Base-by-base conservation (phyloP, 2,329 filamentous ascomycete species). In the Cercospora sp. region DNA sequence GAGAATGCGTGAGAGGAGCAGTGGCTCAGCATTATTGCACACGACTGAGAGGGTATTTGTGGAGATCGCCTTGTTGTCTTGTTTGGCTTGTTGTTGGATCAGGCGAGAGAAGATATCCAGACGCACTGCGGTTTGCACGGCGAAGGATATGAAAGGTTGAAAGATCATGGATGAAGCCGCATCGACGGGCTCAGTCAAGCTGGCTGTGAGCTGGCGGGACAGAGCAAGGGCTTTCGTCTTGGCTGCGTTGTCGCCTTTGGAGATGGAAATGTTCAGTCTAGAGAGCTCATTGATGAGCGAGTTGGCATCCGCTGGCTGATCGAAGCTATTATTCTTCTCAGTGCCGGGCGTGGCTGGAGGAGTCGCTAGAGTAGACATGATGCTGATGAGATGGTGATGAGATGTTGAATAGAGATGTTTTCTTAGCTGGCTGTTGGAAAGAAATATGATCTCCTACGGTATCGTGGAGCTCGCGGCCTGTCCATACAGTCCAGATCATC, bases 81-180 rank as follows among this genome's bases (percentile, higher is more conserved):
- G 16, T 3, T 20, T 13, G 39, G 23, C 55, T 60, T 65, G 63
- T 20, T 36, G 51, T 57, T 65, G 39, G 6, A 33, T 31, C 9
- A 65, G 63, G 18, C 20, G 53, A n/a, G 45, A 28, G 63, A 65
- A 65, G 30, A 65, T 10, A 13, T 58, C 63, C 63, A 65, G 58
- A 18, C 63, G 63, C 10, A 65, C 63, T 13, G 63, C 63, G 33
- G 53, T 60, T 18, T 65, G 63, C 13, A 60, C 63, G 8, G 63
- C 63, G 26, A 58, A 65, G 4, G 63, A 65, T 10, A 55, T 51
- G 55, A 65, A 65, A 13, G 63, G 63, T 7, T 55, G 45, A 23
- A 65, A 65, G 28, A 65, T 60, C 53, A 60, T 65, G 13, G 45
- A 45, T 36, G 59, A 60, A n/a, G 63, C 63, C 20, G 39, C 59